Evolutionary conservation across 768 basidiomycete species (phyloP).

Genomic region (Leucocoprinus birnbaumii): DNA sequence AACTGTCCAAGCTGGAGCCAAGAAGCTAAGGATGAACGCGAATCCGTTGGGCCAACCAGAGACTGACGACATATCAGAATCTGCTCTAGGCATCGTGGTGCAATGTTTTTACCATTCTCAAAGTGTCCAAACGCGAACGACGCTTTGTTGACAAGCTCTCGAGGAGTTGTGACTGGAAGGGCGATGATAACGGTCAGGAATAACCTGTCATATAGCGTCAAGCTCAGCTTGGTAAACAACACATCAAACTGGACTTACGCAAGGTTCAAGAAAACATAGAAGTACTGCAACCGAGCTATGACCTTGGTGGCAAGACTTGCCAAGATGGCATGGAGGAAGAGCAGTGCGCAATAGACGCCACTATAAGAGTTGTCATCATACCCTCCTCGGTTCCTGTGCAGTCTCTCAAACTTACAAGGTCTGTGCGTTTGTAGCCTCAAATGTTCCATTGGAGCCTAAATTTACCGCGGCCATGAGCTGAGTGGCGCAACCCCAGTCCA

Average conservation of each 20-base stretch:
- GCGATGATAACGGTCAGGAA: slow-evolving; percentile 67
- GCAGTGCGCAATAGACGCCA: slow-evolving; percentile 59
- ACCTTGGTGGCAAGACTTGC: slow-evolving; percentile 66
- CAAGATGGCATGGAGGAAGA: slow-evolving; percentile 60
- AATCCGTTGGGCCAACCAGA: slow-evolving; percentile 53
- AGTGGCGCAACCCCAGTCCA: slow-evolving; percentile 65
- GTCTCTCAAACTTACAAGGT: slow-evolving; percentile 34
- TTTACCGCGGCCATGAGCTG: slow-evolving; percentile 64
- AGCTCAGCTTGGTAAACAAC: slow-evolving; percentile 16
- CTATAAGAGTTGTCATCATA: slow-evolving; percentile 28
- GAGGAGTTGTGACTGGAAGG: slow-evolving; percentile 61
- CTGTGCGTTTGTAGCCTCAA: slow-evolving; percentile 41
- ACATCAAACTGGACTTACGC: slow-evolving; percentile 29
- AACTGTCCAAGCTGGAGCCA: slow-evolving; percentile 41
- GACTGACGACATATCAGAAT: slow-evolving; percentile 11
- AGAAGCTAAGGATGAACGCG: slow-evolving; percentile 46
- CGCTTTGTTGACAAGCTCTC: slow-evolving; percentile 55
- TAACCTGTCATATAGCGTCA: slow-evolving; percentile 32
- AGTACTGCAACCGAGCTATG: slow-evolving; percentile 65
- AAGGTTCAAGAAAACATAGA: slow-evolving; percentile 69
- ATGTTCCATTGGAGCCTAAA: slow-evolving; percentile 45
- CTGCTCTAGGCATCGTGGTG: background rate
- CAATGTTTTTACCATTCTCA: slow-evolving; percentile 40
- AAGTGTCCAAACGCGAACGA: slow-evolving; percentile 62
- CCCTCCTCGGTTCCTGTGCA: background rate